phyloP scores from a whole-genome alignment of 1,284 basidiomycete species.

The Sanghuangporus baumii region DNA sequence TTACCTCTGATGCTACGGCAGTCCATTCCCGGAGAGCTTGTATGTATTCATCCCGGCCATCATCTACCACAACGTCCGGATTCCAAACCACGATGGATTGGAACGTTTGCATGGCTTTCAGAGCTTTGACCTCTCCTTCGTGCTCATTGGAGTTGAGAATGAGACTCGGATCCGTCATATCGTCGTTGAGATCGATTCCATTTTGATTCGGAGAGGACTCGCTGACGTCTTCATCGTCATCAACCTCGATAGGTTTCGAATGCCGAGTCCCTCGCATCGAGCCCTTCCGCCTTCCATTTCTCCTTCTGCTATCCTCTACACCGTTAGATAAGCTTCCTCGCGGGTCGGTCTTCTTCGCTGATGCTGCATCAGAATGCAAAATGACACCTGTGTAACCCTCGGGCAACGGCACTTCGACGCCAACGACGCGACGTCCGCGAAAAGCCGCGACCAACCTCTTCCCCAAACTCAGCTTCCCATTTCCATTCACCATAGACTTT shows the following conservation, averaged over 20 bases:
- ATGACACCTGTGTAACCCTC: slow-evolving; percentile 64
- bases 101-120: slow-evolving; percentile 50
- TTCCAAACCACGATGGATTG: slow-evolving; percentile 64
- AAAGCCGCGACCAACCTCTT: slow-evolving; percentile 59
- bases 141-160: slow-evolving; percentile 19
- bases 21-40: slow-evolving; percentile 65
- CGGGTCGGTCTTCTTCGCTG: slow-evolving; percentile 21
- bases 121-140: slow-evolving; percentile 27
- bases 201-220: neutral
- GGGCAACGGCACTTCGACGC: slow-evolving; percentile 56
- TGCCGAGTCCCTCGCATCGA: slow-evolving; percentile 19
- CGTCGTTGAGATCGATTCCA: slow-evolving; percentile 24
- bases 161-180: slow-evolving; percentile 19
- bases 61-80: slow-evolving; percentile 63
- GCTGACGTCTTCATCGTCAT: slow-evolving; percentile 20
- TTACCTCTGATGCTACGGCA: slow-evolving; percentile 48
- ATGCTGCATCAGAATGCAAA: slow-evolving; percentile 30
- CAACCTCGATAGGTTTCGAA: slow-evolving; percentile 20
- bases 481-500: neutral
- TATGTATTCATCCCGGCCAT: slow-evolving; percentile 61
- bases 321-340: slow-evolving; percentile 10
- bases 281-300: slow-evolving; percentile 19
- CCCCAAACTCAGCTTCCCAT: slow-evolving; percentile 18
- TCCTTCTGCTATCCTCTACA: neutral
- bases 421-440: slow-evolving; percentile 64